Percentiles rank a stretch among this genome's conserved stretches.
These are phyloP conservation scores for Candida frijolesensis DNA, from an alignment of 1,139 yeast genomes.

Conservation along the genomic window DNA sequence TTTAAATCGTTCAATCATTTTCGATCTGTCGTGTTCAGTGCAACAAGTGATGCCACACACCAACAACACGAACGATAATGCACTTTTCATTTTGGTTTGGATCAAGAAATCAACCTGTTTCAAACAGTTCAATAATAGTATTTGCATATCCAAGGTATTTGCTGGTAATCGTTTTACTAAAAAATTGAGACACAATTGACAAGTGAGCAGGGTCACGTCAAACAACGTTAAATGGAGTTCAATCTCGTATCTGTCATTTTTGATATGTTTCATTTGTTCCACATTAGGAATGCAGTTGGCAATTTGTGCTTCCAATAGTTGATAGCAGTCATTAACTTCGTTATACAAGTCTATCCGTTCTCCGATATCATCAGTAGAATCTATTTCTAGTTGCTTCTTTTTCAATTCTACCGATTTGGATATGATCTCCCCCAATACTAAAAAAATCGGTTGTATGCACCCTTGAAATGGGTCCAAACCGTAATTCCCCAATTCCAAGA, in stretches of 20 bases:
- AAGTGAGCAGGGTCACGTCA: conserved; percentile 29
- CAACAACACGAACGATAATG: conserved; percentile 35
- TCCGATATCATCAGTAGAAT: conserved; percentile 4
- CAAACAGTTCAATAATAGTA: conserved; percentile 24
- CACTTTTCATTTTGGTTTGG: conserved; percentile 24
- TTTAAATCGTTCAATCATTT: conserved; percentile 25
- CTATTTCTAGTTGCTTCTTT: conserved; percentile 8
- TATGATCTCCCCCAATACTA: conserved; percentile 45
- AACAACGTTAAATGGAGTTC: conserved; percentile 28
- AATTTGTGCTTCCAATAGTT: conserved; percentile 21
- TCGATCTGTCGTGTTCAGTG: conserved; percentile 25
- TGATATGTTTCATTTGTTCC: conserved; percentile 22
- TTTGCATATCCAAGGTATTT: conserved; percentile 31
- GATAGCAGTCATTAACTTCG: conserved; percentile 19
- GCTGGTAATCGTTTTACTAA: conserved; percentile 31
- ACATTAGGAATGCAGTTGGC: conserved; percentile 26
- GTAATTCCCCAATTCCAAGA: conserved; percentile 28
- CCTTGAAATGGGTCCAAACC: conserved; percentile 56
- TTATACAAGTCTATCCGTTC: conserved; percentile 20
- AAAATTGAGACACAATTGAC: conserved; percentile 28
- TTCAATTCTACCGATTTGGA: conserved; percentile 29
- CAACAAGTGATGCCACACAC: conserved; percentile 38
- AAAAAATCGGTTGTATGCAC: conserved; percentile 42
- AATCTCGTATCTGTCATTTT: conserved; percentile 13
- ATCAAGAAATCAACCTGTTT: conserved; percentile 23